Conservation (phyloP, 225 moss, liverwort and hornwort species). For the Climacium dendroides region DNA sequence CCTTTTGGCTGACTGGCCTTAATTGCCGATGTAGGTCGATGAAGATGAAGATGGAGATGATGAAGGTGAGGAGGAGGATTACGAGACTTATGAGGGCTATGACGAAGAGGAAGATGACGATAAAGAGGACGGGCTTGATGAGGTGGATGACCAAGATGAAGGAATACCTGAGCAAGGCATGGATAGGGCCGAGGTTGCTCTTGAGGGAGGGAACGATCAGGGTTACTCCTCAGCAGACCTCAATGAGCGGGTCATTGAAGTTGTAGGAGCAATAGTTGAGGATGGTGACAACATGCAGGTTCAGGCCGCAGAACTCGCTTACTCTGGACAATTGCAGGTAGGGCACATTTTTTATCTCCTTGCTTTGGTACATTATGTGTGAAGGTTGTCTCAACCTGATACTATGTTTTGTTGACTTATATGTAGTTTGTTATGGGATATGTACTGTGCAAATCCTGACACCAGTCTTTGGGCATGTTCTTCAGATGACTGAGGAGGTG, state of each 20-base stretch:
- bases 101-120: slow-evolving; percentile 61
- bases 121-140: slow-evolving; percentile 41
- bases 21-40: slow-evolving; percentile 18
- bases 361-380: background rate
- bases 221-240: slow-evolving; percentile 8
- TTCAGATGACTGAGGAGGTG: slow-evolving; percentile 22
- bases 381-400: background rate
- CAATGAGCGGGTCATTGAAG: slow-evolving; percentile 11
- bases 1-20: background rate
- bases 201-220: slow-evolving; percentile 2
- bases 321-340: slow-evolving; percentile 24
- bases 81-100: slow-evolving; percentile 42
- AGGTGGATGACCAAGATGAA: slow-evolving; percentile 34
- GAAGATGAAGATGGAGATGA: slow-evolving; percentile 37
- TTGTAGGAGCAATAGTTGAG: slow-evolving; percentile 1
- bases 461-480: background rate
- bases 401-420: background rate
- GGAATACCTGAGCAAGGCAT: slow-evolving; percentile 21
- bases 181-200: slow-evolving; percentile 16
- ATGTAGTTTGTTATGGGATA: background rate
- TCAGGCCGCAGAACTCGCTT: slow-evolving; percentile 4
- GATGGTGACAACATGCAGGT: slow-evolving; percentile 1
- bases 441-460: background rate
- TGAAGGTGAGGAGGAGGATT: slow-evolving; percentile 60
- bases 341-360: background rate